A percentile compares a stretch with the other conserved stretches of the same genome.
These are phyloP conservation scores for Leishmania aethiopica DNA, from an alignment of 208 protist genomes.

Conservation along the genomic window DNA sequence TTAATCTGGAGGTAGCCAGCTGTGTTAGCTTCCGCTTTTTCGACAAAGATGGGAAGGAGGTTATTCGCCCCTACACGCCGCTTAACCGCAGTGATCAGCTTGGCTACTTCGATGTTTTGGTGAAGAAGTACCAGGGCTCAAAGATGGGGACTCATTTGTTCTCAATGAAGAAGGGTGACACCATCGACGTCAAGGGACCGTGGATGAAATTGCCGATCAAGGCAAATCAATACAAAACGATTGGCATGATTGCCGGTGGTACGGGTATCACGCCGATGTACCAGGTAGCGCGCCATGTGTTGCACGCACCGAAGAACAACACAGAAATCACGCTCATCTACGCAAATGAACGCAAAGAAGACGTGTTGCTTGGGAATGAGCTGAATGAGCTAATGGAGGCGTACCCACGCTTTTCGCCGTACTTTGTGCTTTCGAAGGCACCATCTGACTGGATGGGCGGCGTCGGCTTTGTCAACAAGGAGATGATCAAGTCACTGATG, in stretches of 20 bases:
- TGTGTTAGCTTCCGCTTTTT: constrained; percentile 75
- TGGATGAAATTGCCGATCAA: constrained; percentile 90
- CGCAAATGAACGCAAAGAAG: constrained; percentile 90
- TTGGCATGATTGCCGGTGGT: constrained; percentile 94
- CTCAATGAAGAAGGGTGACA: constrained; percentile 91
- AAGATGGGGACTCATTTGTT: constrained; percentile 94
- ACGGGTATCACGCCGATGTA: constrained; percentile 95
- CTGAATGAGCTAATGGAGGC: constrained; percentile 90
- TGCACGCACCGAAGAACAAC: constrained; percentile 78
- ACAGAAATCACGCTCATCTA: constrained; percentile 92
- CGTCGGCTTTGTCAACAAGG: constrained; percentile 87
- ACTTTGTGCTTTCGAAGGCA: constrained; percentile 91
- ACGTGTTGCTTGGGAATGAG: constrained; percentile 93
- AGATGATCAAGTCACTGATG: constrained; percentile 91
- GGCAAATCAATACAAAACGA: constrained; percentile 87
- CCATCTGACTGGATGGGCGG: constrained; percentile 91
- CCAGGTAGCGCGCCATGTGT: constrained; percentile 86
- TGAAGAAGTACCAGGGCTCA: constrained; percentile 89
- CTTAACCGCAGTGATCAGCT: constrained; percentile 78
- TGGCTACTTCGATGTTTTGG: constrained; percentile 89
- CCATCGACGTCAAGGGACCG: constrained; percentile 91
- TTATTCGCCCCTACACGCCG: constrained; percentile 90
- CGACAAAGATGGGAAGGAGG: constrained; percentile 78
- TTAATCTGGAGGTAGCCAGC: constrained; percentile 82
- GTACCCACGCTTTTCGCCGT: constrained; percentile 91